Percentiles rank a stretch among this genome's conserved stretches.
These are phyloP conservation scores for Hysterium pulicare DNA, from an alignment of 2,329 filamentous ascomycete species.

Conservation along the genomic window DNA sequence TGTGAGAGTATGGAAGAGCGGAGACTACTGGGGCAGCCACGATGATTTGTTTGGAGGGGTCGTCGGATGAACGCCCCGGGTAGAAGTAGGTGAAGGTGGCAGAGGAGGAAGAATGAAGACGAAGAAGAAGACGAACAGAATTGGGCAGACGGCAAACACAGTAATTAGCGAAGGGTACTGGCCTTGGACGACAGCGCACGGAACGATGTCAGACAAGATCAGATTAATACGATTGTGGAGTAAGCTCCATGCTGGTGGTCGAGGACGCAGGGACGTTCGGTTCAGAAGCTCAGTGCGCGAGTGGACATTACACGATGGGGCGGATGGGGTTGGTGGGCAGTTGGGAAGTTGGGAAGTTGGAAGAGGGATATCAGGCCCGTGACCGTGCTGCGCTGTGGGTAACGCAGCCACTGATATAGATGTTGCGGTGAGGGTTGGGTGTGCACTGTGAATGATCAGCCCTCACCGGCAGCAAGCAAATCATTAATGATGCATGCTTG, in stretches of 20 bases:
- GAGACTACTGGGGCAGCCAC: constrained; percentile 39
- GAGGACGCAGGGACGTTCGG: constrained; percentile 10
- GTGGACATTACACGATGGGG: background rate
- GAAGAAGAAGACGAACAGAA: constrained; percentile 1
- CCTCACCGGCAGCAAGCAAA: constrained; percentile 22
- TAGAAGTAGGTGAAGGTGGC: background rate
- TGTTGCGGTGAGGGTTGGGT: constrained; percentile 30
- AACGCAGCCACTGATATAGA: constrained; percentile 28
- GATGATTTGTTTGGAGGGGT: constrained; percentile 23
- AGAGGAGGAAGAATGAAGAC: constrained; percentile 3
- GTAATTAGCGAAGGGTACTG: constrained; percentile 1
- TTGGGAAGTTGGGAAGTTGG: constrained; percentile 1
- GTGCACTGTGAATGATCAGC: constrained; percentile 16
- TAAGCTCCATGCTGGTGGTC: constrained; percentile 15
- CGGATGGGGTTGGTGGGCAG: background rate
- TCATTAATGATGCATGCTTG: constrained; percentile 16
- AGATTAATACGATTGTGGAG: constrained; percentile 14
- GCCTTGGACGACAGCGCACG: background rate
- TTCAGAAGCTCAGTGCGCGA: background rate
- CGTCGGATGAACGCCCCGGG: constrained; percentile 24
- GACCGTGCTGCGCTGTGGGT: constrained; percentile 18
- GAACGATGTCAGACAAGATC: constrained; percentile 9
- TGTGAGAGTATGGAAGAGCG: constrained; percentile 29
- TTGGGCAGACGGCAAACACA: too few relatives aligned
- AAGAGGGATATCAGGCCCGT: constrained; percentile 16